A percentile compares a stretch with the other conserved stretches of the same genome.
Conservation (phyloP, 257 asterid species). For the Salvia miltiorrhiza region DNA sequence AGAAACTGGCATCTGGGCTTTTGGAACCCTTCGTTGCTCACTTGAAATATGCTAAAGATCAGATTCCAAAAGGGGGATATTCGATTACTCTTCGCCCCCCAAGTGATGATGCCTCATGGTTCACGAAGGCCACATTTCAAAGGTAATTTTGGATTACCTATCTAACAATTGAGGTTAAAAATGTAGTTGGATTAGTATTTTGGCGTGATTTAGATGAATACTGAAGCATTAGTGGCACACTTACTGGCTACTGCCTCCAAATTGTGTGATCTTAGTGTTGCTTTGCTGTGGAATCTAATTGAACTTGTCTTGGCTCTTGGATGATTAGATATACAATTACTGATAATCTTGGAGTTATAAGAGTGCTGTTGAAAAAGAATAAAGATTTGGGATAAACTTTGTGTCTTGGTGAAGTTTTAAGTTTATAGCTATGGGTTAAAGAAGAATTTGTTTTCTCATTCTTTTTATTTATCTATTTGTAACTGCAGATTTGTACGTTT, state of each 20-base stretch:
- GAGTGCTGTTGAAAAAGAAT: neutral
- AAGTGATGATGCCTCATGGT: constrained; percentile 54
- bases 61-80: constrained; percentile 83
- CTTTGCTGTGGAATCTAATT: neutral
- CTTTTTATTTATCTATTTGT: neutral
- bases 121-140: constrained; percentile 77
- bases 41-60: constrained; percentile 78
- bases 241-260: neutral
- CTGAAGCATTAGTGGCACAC: neutral
- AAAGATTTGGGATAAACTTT: constrained; percentile 1
- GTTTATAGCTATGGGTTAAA: neutral
- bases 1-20: constrained; percentile 86
- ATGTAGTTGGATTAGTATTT: neutral
- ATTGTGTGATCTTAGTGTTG: neutral
- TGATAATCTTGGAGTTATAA: neutral
- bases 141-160: constrained; percentile 38
- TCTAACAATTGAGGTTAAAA: neutral
- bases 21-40: constrained; percentile 84
- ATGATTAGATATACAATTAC: neutral
- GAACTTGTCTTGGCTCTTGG: neutral
- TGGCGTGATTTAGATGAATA: neutral
- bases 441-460: neutral
- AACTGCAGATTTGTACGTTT: constrained; percentile 78
- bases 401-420: constrained; percentile 2
- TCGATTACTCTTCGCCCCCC: constrained; percentile 74